phyloP scores from a whole-genome alignment of 1,139 yeast species.

The Blastobotrys malaysiensis region DNA sequence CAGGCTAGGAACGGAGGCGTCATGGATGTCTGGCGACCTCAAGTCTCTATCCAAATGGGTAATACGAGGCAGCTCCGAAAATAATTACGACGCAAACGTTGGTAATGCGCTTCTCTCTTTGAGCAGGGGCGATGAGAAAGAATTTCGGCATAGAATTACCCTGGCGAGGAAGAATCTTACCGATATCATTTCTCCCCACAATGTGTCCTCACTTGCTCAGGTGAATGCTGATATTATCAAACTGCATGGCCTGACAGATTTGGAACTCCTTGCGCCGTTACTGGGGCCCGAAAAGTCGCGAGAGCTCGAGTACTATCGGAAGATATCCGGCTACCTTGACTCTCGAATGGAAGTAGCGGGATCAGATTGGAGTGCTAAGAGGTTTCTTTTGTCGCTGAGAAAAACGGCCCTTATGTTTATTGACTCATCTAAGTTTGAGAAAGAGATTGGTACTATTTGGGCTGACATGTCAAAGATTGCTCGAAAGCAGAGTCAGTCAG shows the following conservation, averaged over 20 bases:
- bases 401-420: slow-evolving; percentile 46
- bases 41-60: slow-evolving; percentile 33
- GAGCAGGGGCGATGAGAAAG: slow-evolving; percentile 30
- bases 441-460: slow-evolving; percentile 47
- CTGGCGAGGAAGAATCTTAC: slow-evolving; percentile 56
- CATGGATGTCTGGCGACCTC: slow-evolving; percentile 60
- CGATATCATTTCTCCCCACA: slow-evolving; percentile 52
- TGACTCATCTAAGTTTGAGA: slow-evolving; percentile 35
- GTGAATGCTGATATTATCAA: slow-evolving; percentile 52
- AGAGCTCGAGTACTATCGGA: background rate
- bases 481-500: slow-evolving; percentile 62
- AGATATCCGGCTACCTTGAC: slow-evolving; percentile 29
- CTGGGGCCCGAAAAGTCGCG: background rate
- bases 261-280: slow-evolving; percentile 33
- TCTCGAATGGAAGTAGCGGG: slow-evolving; percentile 32
- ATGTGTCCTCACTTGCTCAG: slow-evolving; percentile 57
- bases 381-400: slow-evolving; percentile 34
- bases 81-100: slow-evolving; percentile 54
- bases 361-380: slow-evolving; percentile 33
- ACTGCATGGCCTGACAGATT: slow-evolving; percentile 68
- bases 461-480: slow-evolving; percentile 61
- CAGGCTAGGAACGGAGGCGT: slow-evolving; percentile 66
- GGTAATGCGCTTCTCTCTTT: slow-evolving; percentile 55
- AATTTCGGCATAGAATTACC: slow-evolving; percentile 40
- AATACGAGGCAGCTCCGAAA: slow-evolving; percentile 4